A percentile compares a stretch with the other conserved stretches of the same genome.
phyloP scores from a whole-genome alignment of 1,139 yeast genomes.

The Groenewaldozyma auringiensis region DNA sequence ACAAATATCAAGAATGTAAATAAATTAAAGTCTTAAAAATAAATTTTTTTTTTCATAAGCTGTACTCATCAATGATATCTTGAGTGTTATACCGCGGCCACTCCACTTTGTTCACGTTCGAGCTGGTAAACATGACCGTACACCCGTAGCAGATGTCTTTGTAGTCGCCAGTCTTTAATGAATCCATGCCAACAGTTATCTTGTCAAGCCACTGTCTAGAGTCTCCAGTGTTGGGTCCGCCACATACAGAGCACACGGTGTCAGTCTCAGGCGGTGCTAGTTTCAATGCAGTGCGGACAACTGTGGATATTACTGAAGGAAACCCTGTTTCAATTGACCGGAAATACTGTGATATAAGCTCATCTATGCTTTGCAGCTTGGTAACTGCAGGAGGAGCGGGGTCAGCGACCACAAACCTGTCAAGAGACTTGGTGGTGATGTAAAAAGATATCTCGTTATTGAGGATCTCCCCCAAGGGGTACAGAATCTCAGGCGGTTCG shows the following conservation, averaged over 20 bases:
- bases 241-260: conserved; percentile 26
- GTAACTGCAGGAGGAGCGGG: conserved; percentile 31
- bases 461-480: conserved; percentile 71
- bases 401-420: conserved; percentile 25
- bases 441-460: conserved; percentile 58
- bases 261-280: conserved; percentile 37
- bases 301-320: conserved; percentile 89
- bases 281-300: conserved; percentile 82
- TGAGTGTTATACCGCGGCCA: conserved; percentile 19
- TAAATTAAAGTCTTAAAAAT: too few species aligned
- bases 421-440: conserved; percentile 27
- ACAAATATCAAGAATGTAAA: background rate
- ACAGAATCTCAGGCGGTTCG: conserved; percentile 32
- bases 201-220: conserved; percentile 64
- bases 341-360: conserved; percentile 69
- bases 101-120: conserved; percentile 13
- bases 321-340: conserved; percentile 68
- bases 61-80: conserved; percentile 17
- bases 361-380: conserved; percentile 72
- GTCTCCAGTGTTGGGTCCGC: conserved; percentile 33
- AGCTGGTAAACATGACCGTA: conserved; percentile 43
- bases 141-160: conserved; percentile 69
- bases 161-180: conserved; percentile 1
- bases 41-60: conserved; percentile 2
- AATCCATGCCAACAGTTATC: conserved; percentile 47